Evolutionary conservation across 257 asterid genomes (phyloP), one percentile per base, ranked within the genome.

Genomic region (Ilex asprella): DNA sequence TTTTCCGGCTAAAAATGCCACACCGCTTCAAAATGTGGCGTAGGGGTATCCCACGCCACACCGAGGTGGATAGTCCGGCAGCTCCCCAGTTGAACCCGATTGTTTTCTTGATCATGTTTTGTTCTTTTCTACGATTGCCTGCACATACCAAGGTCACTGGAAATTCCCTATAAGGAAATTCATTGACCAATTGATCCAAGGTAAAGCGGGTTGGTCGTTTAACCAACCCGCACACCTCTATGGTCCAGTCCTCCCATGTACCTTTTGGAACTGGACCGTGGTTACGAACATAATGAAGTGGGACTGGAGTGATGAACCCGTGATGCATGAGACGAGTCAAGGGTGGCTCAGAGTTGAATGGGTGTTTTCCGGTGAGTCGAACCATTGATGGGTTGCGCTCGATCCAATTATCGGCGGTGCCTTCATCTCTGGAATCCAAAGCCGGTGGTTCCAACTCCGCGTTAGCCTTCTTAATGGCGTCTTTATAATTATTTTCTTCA

Each of bases 61-160:
- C 76, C 0, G 96, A 79, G 21, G 91, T 88, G 50, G 97, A 88
- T 9, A 84, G 61, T 5, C 85, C 98, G 2, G 95, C 86, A 0
- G 97, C 84, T 1, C 98, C 98, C 96, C 96, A 88, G 81, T 88
- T 88, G 81, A 88, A 91, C 2, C 97, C 98, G 55, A 75, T 73
- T 2, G 93, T 84, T n/a, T 91, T 73, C 4, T 86, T 84, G 0
- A 86, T 88, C 98, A 91, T 88, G 79, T 91, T 91, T 44, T 88
- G 95, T 46, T 88, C 97, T 70, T 86, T 91, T 32, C 98, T 79
- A 14, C 98, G 76, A 69, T 91, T 91, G 0, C 96, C 98, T 30
- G 95, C 95, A 62, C 98, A 91, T 2, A 88, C 98, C 2, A 92
- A 95, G 2, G 87, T 72, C 2, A 67, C 97, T 2, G 98, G 97